phyloP scores from a whole-genome alignment of 768 basidiomycete genomes.

The Roridomyces roridus region DNA sequence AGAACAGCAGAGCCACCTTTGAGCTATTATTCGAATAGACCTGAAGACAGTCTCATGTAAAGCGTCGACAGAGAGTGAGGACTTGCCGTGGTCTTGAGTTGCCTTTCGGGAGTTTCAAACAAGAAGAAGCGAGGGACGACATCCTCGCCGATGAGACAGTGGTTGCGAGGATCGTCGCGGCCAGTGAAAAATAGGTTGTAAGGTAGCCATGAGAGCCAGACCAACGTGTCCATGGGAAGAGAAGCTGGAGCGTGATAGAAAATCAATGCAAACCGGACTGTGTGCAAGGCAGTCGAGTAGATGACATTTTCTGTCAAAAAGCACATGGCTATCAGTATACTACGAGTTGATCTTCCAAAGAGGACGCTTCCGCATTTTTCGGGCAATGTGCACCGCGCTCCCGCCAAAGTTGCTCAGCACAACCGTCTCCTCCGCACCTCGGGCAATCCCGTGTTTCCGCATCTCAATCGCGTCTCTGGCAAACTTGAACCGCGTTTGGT shows the following conservation, averaged over 20 bases:
- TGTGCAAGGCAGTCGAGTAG: neutral
- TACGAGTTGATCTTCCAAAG: constrained; percentile 85
- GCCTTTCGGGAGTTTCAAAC: constrained; percentile 64
- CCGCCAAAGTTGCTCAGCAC: constrained; percentile 73
- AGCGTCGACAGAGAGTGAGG: neutral
- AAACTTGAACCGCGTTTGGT: constrained; percentile 90
- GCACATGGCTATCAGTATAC: constrained; percentile 17
- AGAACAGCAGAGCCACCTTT: constrained; percentile 55
- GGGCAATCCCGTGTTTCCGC: constrained; percentile 78
- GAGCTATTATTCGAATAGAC: constrained; percentile 55
- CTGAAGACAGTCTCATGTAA: constrained; percentile 28
- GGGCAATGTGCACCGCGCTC: constrained; percentile 86
- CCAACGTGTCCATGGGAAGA: constrained; percentile 56
- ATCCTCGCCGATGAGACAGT: constrained; percentile 72
- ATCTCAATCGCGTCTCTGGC: constrained; percentile 88
- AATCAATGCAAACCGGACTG: constrained; percentile 26
- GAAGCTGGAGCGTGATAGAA: constrained; percentile 58
- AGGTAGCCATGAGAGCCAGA: constrained; percentile 36
- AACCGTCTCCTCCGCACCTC: constrained; percentile 87
- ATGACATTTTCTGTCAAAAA: constrained; percentile 22
- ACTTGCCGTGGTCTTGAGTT: constrained; percentile 57
- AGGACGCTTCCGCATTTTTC: constrained; percentile 84
- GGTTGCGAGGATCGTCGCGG: constrained; percentile 69
- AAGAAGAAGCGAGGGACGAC: constrained; percentile 63
- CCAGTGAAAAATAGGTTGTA: constrained; percentile 75